Base-by-base conservation (phyloP, 495 filamentous ascomycete genomes). In the Trichocladium uniseriatum region DNA sequence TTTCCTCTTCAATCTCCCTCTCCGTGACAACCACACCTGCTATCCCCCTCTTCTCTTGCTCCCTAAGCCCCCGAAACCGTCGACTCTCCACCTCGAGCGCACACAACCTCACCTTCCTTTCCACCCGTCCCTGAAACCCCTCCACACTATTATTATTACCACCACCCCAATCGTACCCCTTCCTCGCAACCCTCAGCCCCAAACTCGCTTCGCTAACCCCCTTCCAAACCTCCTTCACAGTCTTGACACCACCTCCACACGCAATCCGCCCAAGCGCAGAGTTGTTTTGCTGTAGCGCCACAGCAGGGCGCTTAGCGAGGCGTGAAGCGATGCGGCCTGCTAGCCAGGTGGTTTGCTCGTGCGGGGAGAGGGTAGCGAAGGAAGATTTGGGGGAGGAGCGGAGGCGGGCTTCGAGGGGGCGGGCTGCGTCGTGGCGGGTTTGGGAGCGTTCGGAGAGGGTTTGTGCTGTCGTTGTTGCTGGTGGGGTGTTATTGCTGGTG, bases 191-290 rank as follows among this genome's bases (percentile, higher is more conserved):
- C 16, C 61, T 19, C 60, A 71, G 39, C 64, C 48, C 3, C 20
- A 78, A 54, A 51, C 61, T 69, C 13, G 65, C 57, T 41, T 76
- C 67, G 61, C 69, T 70, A 2, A 75, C 55, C 6, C 56, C 49
- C 46, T 67, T 68, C 74, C 73, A 77, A 41, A 73, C 64, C 45
- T 79, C 76, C 48, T 65, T 69, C 48, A 72, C 65, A 36, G 64
- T 57, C 70, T 73, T 49, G 60, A 60, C 1, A 57, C 67, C 34
- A 11, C 48, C 48, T 20, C 48, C 48, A n/a, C 48, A 51, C 4
- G 48, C 34, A 2, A 51, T 14, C 14, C 24, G 8, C 10, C 32
- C 21, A 0, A 44, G 11, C 24, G 24, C 24, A 3, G 24, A 27
- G 24, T 27, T 3, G 4, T 27, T 3, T 8, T 27, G 24, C 24